Percentiles rank a stretch among this genome's conserved stretches.
These are phyloP conservation scores for Penstemon newberryi DNA, from an alignment of 257 asterid species.

Conservation along the genomic window DNA sequence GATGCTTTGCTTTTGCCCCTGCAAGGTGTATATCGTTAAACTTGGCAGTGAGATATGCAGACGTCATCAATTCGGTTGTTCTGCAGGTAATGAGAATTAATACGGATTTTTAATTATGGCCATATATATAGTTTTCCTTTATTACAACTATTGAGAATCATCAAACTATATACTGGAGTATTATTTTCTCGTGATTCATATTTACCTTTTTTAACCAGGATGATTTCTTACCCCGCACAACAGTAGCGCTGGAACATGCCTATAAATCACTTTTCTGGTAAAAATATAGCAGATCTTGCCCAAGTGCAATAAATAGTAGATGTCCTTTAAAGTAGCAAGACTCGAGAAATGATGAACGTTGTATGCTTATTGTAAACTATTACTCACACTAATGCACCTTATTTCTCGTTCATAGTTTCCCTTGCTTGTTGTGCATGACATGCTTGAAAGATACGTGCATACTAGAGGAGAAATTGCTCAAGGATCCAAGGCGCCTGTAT, in stretches of 20 bases:
- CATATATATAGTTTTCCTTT: not conserved
- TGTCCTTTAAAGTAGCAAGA: not conserved
- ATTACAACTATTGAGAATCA: not conserved
- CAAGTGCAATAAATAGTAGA: not conserved
- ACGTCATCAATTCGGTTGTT: conserved; percentile 85
- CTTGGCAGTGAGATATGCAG: conserved; percentile 95
- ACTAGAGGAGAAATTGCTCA: conserved; percentile 84
- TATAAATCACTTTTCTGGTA: conserved; percentile 96
- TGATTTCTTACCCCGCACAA: conserved; percentile 97
- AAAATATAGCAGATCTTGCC: conserved; percentile 64
- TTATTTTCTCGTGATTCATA: not conserved
- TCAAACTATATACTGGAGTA: too few relatives aligned
- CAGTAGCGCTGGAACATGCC: conserved; percentile 78
- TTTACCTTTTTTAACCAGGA: conserved; percentile 55
- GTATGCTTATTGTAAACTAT: not conserved
- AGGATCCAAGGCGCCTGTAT: conserved; percentile 93
- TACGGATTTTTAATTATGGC: not conserved
- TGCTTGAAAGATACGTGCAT: conserved; percentile 97
- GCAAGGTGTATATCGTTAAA: conserved; percentile 91
- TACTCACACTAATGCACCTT: conserved; percentile 16
- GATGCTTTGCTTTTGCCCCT: conserved; percentile 96
- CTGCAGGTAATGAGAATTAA: conserved; percentile 62
- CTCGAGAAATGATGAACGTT: not conserved
- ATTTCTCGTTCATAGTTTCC: conserved; percentile 59
- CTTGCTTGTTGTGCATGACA: conserved; percentile 89